Evolutionary conservation across 2,329 filamentous ascomycete species (phyloP).

Genomic region (Byssochlamys sp.): DNA sequence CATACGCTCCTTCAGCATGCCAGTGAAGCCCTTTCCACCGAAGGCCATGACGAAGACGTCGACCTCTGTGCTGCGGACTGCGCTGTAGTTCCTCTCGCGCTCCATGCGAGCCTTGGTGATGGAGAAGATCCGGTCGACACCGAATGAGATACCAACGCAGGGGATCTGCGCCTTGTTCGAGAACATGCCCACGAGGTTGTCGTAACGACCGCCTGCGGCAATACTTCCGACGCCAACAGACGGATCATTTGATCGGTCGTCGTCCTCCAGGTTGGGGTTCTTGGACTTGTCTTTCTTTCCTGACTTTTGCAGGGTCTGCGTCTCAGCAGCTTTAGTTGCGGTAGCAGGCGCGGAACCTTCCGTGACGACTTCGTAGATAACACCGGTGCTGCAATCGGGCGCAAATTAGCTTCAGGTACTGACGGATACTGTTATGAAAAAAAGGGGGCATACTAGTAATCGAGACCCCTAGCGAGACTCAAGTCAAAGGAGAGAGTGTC

Average conservation of each 20-base stretch:
- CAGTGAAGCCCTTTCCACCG: constrained; percentile 73
- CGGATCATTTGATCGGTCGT: constrained; percentile 68
- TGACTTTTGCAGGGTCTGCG: constrained; percentile 23
- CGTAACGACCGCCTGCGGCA: constrained; percentile 82
- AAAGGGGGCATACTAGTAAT: constrained; percentile 56
- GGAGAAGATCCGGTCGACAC: constrained; percentile 88
- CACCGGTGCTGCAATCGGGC: constrained; percentile 50
- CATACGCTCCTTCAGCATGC: constrained; percentile 75
- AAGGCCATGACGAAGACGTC: constrained; percentile 95
- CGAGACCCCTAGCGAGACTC: constrained; percentile 78
- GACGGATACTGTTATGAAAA: neutral
- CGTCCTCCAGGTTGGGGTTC: constrained; percentile 44
- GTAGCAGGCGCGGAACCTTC: constrained; percentile 59
- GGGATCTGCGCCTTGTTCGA: constrained; percentile 73
- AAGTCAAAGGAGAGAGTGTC: constrained; percentile 79
- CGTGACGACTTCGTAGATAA: constrained; percentile 84
- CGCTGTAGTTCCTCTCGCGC: constrained; percentile 45
- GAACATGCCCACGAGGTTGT: constrained; percentile 91
- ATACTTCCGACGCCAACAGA: constrained; percentile 76
- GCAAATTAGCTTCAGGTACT: neutral
- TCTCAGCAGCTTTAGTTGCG: constrained; percentile 30
- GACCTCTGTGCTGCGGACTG: constrained; percentile 60
- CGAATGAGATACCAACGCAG: constrained; percentile 86
- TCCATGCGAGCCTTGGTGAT: constrained; percentile 72
- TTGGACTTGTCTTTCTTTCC: constrained; percentile 41